Evolutionary conservation across 192 early-diverging fungal genomes (phyloP), one percentile per base, ranked within the genome.

Genomic region (Backusella mclennaniae): DNA sequence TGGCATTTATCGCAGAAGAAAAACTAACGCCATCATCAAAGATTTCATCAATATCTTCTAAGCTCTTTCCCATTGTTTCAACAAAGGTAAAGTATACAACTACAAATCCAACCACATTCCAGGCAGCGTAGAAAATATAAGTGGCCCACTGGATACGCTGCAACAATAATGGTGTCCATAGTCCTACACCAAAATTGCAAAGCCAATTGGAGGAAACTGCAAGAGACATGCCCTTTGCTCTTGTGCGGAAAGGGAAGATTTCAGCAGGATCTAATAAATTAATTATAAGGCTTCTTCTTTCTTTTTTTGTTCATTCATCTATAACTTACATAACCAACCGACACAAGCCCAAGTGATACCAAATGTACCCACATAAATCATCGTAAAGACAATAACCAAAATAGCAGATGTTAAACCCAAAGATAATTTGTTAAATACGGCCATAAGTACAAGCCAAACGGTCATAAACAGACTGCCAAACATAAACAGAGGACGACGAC

Each of bases 191-290:
- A 33, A 76, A 76, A 23, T 76, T 76, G 21, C 75, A 67, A 12
- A 76, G n/a, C 75, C 96, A 97, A 87, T 97, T 97, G 70, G 94
- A 88, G 1, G 93, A 89, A 14, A 94, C 96, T 8, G 92, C 88
- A 11, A 95, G 76, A 12, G 92, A 91, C 71, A 93, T 89, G 29
- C 91, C 95, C 85, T 97, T 97, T 71, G 93, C 87, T 44, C 96
- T 92, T 49, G 94, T 85, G 42, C 91, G 91, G 72, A 95, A 88
- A 19, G 95, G 94, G 83, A 91, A 96, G 73, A 97, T 96, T 83
- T 97, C 96, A 19, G 93, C 87, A 49, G 95, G 91, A 77, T 96
- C 70, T 72, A 72, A 53, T 33, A 68, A 68, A 36, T 4, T 6
- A 68, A 68, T 21, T 49, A 36, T 38, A 68, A 38, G 33, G 0